phyloP scores from a whole-genome alignment of 495 filamentous ascomycete species.

The Xylaria palmicola region DNA sequence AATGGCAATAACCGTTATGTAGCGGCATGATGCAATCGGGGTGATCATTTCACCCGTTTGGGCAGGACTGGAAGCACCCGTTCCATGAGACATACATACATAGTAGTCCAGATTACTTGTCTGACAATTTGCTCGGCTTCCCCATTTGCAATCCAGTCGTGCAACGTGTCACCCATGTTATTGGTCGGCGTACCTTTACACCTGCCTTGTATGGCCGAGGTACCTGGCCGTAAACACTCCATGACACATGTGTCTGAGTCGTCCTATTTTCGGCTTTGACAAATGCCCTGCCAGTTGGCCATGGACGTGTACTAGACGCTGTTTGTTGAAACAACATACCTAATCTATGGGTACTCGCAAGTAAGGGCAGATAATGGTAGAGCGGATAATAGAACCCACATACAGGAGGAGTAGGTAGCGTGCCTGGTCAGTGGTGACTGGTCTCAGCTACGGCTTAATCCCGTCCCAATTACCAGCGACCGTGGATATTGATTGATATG shows the following conservation, averaged over 20 bases:
- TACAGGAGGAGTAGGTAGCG: no score
- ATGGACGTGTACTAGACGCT: neutral
- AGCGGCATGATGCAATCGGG: slow-evolving; percentile 32
- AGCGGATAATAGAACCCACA: no score
- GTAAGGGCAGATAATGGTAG: no score
- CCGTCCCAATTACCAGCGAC: neutral
- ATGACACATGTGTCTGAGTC: neutral
- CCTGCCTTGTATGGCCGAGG: neutral
- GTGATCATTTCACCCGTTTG: slow-evolving; percentile 31
- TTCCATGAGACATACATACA: slow-evolving; percentile 16
- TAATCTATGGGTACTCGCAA: neutral
- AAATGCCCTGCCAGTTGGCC: neutral
- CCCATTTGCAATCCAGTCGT: slow-evolving; percentile 8
- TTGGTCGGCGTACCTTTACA: neutral
- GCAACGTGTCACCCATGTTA: slow-evolving; percentile 17
- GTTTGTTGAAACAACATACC: neutral
- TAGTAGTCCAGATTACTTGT: slow-evolving; percentile 15
- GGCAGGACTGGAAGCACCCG: slow-evolving; percentile 29
- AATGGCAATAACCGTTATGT: slow-evolving; percentile 10
- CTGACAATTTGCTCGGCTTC: slow-evolving; percentile 19
- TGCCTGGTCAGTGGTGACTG: no score
- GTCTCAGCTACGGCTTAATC: neutral
- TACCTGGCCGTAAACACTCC: slow-evolving; percentile 3
- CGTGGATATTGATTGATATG: slow-evolving; percentile 4
- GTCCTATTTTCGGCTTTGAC: slow-evolving; percentile 8